Base-by-base conservation (phyloP, 2,329 filamentous ascomycete species). In the Fusarium sacchari region DNA sequence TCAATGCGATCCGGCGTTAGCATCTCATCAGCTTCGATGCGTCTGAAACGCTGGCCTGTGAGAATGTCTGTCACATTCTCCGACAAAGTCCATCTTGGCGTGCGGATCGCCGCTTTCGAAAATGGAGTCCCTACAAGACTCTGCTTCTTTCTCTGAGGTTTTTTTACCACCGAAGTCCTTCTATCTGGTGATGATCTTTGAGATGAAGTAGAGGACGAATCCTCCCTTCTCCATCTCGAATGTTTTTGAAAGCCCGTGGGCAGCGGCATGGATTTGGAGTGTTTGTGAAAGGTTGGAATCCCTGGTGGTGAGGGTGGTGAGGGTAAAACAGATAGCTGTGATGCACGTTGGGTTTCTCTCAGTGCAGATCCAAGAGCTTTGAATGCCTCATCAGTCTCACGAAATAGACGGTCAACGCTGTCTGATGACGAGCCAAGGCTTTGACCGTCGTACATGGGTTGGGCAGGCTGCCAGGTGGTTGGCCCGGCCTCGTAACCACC, bases 21-120 rank as follows among this genome's bases (percentile, higher is more conserved):
- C 82, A 90, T 89, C 80, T 91, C 89, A 58, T 90, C 87, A 1
- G 85, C 88, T 69, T 91, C 88, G 60, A 88, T 83, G 52, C 84
- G 85, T 69, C 84, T 84, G 77, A 91, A 90, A 50, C 88, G 82
- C 47, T 86, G 87, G 24, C 86, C 85, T 46, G 83, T 87, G 66
- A 91, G 84, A 17, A 90, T 81, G 36, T 89, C 88, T n/a, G 86
- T 84, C 74, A 91, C 83, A 69, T 89, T 89, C 58, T 88, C 87
- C 0, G 88, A 84, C 36, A 91, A 78, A 20, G 85, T 86, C 87
- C 88, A 89, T 80, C 86, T 83, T 47, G 86, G 78, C 20, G 72
- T 60, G 40, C 74, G 76, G 15, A 72, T 75, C 32, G 69, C 63
- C 39, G 69, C 61, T 32, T 73, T 74, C 17, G 71, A 67, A 22